phyloP scores from a whole-genome alignment of 371 early-diverging fungal species.

The Mucor velutinosus region DNA sequence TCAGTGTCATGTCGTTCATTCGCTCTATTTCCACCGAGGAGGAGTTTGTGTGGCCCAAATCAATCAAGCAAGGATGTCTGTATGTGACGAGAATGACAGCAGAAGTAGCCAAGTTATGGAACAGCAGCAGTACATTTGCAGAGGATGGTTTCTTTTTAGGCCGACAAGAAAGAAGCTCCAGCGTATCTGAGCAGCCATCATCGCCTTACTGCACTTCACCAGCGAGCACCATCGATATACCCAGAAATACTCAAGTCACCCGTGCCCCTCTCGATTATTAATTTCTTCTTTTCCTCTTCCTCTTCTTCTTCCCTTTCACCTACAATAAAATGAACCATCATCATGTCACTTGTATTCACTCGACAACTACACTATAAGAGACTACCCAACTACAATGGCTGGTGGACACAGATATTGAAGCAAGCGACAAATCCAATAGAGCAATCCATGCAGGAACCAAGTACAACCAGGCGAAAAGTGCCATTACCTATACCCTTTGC shows the following conservation, averaged over 20 bases:
- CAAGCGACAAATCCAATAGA: constrained; percentile 11
- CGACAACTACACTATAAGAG: constrained; percentile 18
- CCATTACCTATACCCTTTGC: constrained; percentile 19
- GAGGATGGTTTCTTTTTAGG: constrained; percentile 39
- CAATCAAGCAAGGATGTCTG: constrained; percentile 48
- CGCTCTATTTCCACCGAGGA: constrained; percentile 46
- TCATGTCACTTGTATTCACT: constrained; percentile 14
- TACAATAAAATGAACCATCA: not conserved
- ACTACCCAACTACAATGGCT: constrained; percentile 38
- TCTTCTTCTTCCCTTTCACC: not conserved
- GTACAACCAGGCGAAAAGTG: not conserved
- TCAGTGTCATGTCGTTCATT: constrained; percentile 43
- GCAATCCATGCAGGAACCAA: not conserved
- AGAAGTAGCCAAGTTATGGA: constrained; percentile 54
- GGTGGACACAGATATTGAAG: constrained; percentile 37
- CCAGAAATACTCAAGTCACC: constrained; percentile 4
- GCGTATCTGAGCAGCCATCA: constrained; percentile 13
- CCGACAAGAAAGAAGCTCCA: constrained; percentile 15
- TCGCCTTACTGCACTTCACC: constrained; percentile 9
- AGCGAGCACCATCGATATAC: constrained; percentile 13
- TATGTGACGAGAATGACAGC: constrained; percentile 54
- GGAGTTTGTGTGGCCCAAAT: constrained; percentile 45
- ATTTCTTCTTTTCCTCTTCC: not conserved
- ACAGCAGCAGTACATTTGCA: constrained; percentile 38
- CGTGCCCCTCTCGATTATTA: not conserved